These are phyloP conservation scores for Epichloe sp. DNA, from an alignment of 2,329 filamentous ascomycete species.

Conservation along the genomic window DNA sequence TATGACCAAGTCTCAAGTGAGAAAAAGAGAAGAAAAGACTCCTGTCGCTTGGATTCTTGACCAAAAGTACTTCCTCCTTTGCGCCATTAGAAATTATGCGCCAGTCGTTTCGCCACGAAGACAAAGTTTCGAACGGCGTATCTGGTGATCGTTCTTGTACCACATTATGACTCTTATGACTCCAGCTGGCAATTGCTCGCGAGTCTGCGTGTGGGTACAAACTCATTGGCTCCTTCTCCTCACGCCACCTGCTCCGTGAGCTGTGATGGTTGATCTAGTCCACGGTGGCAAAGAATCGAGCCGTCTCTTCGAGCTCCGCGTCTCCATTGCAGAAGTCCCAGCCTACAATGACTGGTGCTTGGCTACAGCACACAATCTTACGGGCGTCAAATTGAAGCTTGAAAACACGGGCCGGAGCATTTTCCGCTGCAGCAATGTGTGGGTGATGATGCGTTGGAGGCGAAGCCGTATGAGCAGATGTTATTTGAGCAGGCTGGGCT, in stretches of 20 bases:
- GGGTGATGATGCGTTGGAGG: conserved; percentile 23
- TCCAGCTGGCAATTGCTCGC: no score
- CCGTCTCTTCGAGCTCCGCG: conserved; percentile 61
- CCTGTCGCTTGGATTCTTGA: background rate
- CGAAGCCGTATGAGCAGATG: background rate
- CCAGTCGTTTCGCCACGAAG: background rate
- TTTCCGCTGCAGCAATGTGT: conserved; percentile 32
- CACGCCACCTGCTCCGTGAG: background rate
- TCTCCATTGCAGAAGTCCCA: conserved; percentile 97
- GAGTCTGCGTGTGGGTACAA: no score
- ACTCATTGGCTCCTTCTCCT: background rate
- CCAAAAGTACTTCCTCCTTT: background rate
- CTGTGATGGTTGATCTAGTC: conserved; percentile 16
- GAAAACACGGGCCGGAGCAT: conserved; percentile 58
- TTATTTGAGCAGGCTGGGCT: conserved; percentile 11
- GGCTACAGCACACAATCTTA: conserved; percentile 87
- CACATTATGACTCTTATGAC: background rate
- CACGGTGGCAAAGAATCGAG: conserved; percentile 60
- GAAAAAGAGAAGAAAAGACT: background rate
- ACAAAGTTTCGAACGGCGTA: background rate
- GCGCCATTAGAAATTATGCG: background rate
- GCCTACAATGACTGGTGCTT: conserved; percentile 81
- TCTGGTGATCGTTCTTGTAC: background rate
- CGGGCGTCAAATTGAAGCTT: conserved; percentile 93
- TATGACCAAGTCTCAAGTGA: background rate